Percentiles rank a stretch among this genome's conserved stretches.
phyloP scores from a whole-genome alignment of 306 rosid genomes.

The Cicer arietinum region DNA sequence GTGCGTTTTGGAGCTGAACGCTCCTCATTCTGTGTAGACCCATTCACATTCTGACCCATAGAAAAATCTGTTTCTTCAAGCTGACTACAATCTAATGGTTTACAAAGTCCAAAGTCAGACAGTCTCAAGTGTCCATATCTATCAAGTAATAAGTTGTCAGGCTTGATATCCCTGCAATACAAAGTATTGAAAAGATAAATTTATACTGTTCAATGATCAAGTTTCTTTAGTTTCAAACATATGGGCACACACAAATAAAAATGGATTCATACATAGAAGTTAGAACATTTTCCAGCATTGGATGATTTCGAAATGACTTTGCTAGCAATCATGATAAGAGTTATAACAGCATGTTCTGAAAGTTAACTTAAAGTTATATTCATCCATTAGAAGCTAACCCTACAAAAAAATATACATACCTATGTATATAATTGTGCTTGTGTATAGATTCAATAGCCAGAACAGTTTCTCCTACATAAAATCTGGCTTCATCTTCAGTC shows the following conservation, averaged over 20 bases:
- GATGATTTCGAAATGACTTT: conserved; percentile 38
- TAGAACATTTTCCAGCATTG: conserved; percentile 39
- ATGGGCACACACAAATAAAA: conserved; percentile 14
- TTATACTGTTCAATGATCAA: conserved; percentile 4
- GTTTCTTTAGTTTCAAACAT: conserved; percentile 34
- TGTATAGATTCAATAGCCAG: conserved; percentile 96
- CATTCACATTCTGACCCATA: conserved; percentile 59
- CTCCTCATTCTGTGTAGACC: conserved; percentile 65
- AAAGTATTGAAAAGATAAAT: conserved; percentile 41
- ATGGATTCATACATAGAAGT: conserved; percentile 7
- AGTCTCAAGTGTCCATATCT: conserved; percentile 90
- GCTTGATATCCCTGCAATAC: conserved; percentile 90
- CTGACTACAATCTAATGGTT: conserved; percentile 93
- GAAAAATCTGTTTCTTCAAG: conserved; percentile 83
- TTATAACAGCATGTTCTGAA: conserved; percentile 21
- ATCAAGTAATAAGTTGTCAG: conserved; percentile 95
- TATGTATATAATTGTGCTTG: conserved; percentile 90
- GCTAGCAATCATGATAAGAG: conserved; percentile 36
- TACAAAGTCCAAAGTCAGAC: conserved; percentile 98
- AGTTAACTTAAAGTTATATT: conserved; percentile 21
- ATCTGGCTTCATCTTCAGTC: conserved; percentile 93
- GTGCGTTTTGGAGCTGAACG: conserved; percentile 79
- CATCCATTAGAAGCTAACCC: conserved; percentile 30
- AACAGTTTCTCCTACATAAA: conserved; percentile 90
- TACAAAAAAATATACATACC: conserved; percentile 54